Percentiles rank a stretch among this genome's conserved stretches.
Evolutionary conservation across 805 yeast species (phyloP).

Genomic region (Suhomyces prunicola): DNA sequence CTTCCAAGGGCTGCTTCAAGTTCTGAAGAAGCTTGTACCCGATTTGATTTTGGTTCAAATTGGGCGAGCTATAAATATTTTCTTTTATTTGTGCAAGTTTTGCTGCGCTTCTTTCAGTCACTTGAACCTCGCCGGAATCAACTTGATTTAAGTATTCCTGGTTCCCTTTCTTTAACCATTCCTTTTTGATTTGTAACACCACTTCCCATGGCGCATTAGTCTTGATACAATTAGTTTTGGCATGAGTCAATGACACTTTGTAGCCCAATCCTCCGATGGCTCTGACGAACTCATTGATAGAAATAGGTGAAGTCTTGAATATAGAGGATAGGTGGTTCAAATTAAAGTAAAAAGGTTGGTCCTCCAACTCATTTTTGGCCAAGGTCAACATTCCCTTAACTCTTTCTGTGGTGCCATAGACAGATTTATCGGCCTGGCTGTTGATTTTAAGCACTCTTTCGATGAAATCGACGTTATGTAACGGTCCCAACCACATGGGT

Average conservation of each 20-base stretch:
- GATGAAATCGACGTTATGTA: conserved; percentile 71
- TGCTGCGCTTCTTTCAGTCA: conserved; percentile 4
- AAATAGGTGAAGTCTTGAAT: conserved; percentile 79
- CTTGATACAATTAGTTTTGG: conserved; percentile 78
- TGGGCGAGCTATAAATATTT: conserved; percentile 37
- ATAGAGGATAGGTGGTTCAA: conserved; percentile 74
- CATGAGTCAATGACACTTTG: conserved; percentile 83
- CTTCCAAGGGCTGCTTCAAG: conserved; percentile 25
- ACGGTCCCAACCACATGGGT: conserved; percentile 81
- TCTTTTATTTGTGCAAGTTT: conserved; percentile 22
- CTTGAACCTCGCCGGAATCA: conserved; percentile 12
- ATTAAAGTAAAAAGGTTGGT: conserved; percentile 73
- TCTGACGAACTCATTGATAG: conserved; percentile 65
- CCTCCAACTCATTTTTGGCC: conserved; percentile 64
- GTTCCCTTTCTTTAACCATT: conserved; percentile 47
- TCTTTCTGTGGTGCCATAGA: conserved; percentile 77
- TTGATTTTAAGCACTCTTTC: conserved; percentile 58
- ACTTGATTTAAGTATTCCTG: conserved; percentile 19
- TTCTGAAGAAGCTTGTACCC: conserved; percentile 57
- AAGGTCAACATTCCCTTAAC: conserved; percentile 90
- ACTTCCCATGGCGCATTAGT: conserved; percentile 86
- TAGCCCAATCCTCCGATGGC: conserved; percentile 86
- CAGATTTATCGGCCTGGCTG: conserved; percentile 45
- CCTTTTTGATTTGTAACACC: conserved; percentile 68
- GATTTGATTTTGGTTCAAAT: conserved; percentile 38